Evolutionary conservation across 2,329 filamentous ascomycete genomes (phyloP).

Genomic region (Aureobasidium namibiae): DNA sequence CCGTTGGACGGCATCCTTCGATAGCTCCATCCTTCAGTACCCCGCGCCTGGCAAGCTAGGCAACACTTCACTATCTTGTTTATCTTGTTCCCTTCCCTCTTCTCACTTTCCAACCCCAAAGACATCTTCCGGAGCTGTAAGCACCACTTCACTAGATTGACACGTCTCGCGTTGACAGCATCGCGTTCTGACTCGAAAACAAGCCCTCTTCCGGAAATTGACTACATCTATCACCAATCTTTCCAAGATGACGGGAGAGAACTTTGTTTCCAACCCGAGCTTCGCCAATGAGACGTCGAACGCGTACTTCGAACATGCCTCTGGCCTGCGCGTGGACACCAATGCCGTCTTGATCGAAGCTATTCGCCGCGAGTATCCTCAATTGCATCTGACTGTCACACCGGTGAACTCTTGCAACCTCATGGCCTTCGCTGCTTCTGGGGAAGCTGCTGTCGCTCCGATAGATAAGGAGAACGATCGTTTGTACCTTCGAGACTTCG

Average conservation of each 20-base stretch:
- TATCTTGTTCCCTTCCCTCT: neutral
- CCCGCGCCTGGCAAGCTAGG: neutral
- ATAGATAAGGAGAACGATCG: constrained; percentile 34
- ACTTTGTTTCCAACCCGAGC: neutral
- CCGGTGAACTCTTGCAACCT: constrained; percentile 30
- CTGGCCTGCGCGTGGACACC: constrained; percentile 35
- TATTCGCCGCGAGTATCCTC: constrained; percentile 37
- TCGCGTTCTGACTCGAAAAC: neutral
- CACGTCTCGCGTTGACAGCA: neutral
- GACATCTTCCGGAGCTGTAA: neutral
- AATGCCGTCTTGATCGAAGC: constrained; percentile 36
- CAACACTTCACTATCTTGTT: neutral
- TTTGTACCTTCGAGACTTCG: constrained; percentile 31
- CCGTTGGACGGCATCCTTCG: constrained; percentile 1
- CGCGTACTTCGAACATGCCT: constrained; percentile 37
- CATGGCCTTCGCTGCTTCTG: constrained; percentile 34
- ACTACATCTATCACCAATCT: neutral
- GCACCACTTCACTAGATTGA: neutral
- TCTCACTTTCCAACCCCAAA: neutral
- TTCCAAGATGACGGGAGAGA: neutral
- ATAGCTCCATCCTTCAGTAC: neutral
- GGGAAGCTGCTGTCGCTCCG: constrained; percentile 32
- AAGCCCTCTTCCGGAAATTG: neutral
- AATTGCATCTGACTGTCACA: constrained; percentile 35
- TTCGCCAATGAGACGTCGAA: constrained; percentile 28